A percentile compares a stretch with the other conserved stretches of the same genome.
These are phyloP conservation scores for Vitis amurensis DNA, from an alignment of 164 flowering plant genomes.

Conservation along the genomic window DNA sequence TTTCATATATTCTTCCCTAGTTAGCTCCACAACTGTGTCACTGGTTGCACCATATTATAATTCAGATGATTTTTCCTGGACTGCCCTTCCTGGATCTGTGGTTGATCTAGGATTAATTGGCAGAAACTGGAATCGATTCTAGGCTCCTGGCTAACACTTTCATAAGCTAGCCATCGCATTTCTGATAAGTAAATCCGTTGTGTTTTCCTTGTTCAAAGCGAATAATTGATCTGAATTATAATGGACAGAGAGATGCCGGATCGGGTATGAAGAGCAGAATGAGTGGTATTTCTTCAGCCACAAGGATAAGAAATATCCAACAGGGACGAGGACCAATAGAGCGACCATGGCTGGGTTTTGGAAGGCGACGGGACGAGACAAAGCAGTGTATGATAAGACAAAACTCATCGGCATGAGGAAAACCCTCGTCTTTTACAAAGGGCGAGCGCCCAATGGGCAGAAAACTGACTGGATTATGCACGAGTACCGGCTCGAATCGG, in stretches of 20 bases:
- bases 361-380: conserved; percentile 93
- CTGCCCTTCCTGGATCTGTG: no score
- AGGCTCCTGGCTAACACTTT: no score
- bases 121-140: no score
- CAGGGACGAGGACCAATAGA: conserved; percentile 85
- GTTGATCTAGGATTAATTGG: no score
- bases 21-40: no score
- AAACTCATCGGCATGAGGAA: conserved; percentile 91
- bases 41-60: no score
- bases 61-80: no score
- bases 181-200: no score
- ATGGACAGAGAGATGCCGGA: conserved; percentile 65
- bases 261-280: conserved; percentile 81
- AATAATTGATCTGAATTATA: conserved; percentile 5
- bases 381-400: conserved; percentile 69
- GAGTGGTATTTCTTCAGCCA: conserved; percentile 95
- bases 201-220: no score
- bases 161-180: no score
- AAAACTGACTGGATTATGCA: conserved; percentile 96
- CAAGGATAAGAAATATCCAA: conserved; percentile 92
- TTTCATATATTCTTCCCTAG: no score
- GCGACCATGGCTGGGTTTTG: conserved; percentile 91
- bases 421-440: conserved; percentile 89
- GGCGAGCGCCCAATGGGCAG: conserved; percentile 91
- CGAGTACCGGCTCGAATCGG: conserved; percentile 80